These are phyloP conservation scores for Protea cynaroides DNA, from an alignment of 164 flowering plant genomes.

Conservation along the genomic window DNA sequence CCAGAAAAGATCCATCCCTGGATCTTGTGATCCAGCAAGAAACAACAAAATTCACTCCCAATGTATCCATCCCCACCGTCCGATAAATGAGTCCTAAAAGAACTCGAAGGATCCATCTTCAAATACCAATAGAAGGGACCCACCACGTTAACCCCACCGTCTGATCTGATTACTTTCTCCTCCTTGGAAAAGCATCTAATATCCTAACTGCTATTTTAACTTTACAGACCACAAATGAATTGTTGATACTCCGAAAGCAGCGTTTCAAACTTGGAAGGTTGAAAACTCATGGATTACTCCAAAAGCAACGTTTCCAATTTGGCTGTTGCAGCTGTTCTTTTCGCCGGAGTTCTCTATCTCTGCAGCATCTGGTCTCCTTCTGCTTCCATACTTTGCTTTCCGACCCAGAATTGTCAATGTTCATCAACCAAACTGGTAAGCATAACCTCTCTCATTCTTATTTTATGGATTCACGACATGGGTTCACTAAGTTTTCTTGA, in stretches of 20 bases:
- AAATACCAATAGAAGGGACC: too few species aligned
- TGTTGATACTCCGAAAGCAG: slow-evolving; percentile 2
- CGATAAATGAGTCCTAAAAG: too few species aligned
- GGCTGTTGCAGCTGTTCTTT: slow-evolving; percentile 4
- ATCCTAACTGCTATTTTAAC: too few species aligned
- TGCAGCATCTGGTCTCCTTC: slow-evolving; percentile 8
- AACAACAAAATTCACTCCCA: too few species aligned
- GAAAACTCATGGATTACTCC: slow-evolving; percentile 7
- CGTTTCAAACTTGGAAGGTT: slow-evolving; percentile 2
- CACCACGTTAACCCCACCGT: too few species aligned
- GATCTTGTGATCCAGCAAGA: too few species aligned
- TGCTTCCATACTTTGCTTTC: slow-evolving; percentile 6
- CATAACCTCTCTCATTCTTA: background rate
- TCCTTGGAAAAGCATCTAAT: too few species aligned
- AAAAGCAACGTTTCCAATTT: slow-evolving; percentile 5
- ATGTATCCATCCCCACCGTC: too few species aligned
- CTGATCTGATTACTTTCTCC: too few species aligned
- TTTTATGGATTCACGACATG: background rate
- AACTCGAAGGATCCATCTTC: too few species aligned
- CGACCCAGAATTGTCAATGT: background rate
- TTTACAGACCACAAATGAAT: slow-evolving; percentile 1
- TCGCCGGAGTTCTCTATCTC: slow-evolving; percentile 7
- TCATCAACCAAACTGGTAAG: slow-evolving; percentile 13
- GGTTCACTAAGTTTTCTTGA: background rate
- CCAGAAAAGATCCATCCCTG: too few species aligned